Evolutionary conservation across 2,329 filamentous ascomycete species (phyloP).

Genomic region (Plectosphaerella sp.): DNA sequence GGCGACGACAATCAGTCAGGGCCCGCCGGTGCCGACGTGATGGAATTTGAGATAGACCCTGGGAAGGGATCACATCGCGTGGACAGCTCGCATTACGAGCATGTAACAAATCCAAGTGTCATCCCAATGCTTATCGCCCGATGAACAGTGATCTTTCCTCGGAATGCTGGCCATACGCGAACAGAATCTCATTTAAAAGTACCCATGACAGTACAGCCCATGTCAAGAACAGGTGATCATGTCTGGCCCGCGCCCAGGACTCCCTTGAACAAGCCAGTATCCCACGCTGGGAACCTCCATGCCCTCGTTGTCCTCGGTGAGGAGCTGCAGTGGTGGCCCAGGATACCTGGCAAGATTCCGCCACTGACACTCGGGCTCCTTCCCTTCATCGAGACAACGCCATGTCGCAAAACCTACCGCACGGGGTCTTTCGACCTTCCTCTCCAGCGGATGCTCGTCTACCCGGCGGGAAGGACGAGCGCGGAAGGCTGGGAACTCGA

Average conservation of each 20-base stretch:
- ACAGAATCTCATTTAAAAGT: no score
- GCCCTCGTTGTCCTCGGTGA: not conserved
- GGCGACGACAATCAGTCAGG: not conserved
- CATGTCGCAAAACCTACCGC: not conserved
- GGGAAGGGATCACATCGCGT: no score
- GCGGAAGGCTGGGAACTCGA: not conserved
- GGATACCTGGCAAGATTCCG: not conserved
- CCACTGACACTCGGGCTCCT: not conserved
- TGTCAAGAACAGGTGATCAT: no score
- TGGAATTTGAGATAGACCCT: not conserved
- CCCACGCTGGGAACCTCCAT: not conserved
- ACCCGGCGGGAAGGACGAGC: not conserved
- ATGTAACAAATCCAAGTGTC: no score
- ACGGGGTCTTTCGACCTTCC: not conserved
- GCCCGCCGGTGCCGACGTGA: not conserved
- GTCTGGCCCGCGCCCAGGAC: no score
- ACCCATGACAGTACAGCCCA: no score
- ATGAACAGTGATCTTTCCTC: no score
- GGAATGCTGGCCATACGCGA: no score
- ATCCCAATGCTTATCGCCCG: no score
- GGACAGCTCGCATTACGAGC: no score
- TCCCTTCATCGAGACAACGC: not conserved
- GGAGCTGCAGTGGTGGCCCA: not conserved
- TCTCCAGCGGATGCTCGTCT: not conserved
- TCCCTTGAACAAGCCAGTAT: not conserved